A percentile compares a stretch with the other conserved stretches of the same genome.
Evolutionary conservation across 257 asterid species (phyloP).

Genomic region (Lantana camara): DNA sequence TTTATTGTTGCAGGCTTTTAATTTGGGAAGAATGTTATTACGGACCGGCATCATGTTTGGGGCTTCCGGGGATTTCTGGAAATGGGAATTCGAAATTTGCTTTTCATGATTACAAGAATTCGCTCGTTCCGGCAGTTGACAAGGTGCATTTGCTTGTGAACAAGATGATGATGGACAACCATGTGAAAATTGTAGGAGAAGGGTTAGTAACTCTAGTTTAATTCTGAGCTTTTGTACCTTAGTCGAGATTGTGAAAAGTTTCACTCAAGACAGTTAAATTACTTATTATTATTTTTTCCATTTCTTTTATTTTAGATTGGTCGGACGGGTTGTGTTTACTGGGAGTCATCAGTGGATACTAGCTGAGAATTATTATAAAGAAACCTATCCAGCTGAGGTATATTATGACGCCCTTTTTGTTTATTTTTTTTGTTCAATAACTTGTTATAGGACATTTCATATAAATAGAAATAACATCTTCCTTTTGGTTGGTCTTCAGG

Average conservation of each 20-base stretch:
- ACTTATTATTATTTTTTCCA: constrained; percentile 6
- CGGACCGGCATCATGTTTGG: constrained; percentile 35
- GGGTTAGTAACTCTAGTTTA: constrained; percentile 43
- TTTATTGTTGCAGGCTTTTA: constrained; percentile 55
- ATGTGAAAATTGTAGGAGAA: constrained; percentile 67
- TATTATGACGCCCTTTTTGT: not conserved
- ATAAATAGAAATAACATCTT: not conserved
- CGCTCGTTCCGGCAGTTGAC: constrained; percentile 41
- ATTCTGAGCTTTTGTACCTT: not conserved
- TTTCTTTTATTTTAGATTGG: constrained; percentile 49
- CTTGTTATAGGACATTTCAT: no score
- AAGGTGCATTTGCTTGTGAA: constrained; percentile 54
- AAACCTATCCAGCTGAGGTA: constrained; percentile 65
- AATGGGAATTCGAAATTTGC: constrained; percentile 29
- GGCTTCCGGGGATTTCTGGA: constrained; percentile 35
- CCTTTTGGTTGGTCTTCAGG: constrained; percentile 38
- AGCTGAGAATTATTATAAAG: constrained; percentile 42
- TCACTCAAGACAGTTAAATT: not conserved
- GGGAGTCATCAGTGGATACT: constrained; percentile 71
- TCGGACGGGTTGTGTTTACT: constrained; percentile 68
- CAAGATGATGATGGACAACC: constrained; percentile 72
- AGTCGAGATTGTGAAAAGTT: constrained; percentile 1
- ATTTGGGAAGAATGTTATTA: constrained; percentile 79
- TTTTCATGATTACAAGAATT: constrained; percentile 37
- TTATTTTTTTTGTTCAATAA: no score